Evolutionary conservation across 495 filamentous ascomycete species (phyloP).

Genomic region (Apodospora peruviana): DNA sequence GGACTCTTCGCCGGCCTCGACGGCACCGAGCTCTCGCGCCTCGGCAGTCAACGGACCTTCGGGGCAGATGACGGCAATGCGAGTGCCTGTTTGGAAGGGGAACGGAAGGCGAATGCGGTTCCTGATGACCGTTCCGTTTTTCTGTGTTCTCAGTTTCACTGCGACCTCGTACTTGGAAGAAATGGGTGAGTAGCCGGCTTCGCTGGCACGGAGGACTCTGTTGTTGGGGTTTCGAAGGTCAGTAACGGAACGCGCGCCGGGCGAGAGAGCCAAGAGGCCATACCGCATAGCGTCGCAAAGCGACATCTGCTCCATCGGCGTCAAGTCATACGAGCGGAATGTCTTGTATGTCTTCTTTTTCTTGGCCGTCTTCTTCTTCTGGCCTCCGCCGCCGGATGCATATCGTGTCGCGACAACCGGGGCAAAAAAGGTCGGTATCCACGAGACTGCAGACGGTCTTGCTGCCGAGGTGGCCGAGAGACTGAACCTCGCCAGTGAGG

Average conservation of each 20-base stretch:
- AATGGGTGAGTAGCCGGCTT: constrained; percentile 75
- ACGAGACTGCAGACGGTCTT: constrained; percentile 25
- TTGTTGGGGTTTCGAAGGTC: not conserved
- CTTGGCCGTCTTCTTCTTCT: constrained; percentile 43
- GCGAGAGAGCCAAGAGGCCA: constrained; percentile 8
- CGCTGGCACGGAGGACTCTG: constrained; percentile 84
- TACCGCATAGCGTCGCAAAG: constrained; percentile 94
- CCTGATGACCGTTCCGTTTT: constrained; percentile 79
- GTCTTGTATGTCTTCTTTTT: constrained; percentile 61
- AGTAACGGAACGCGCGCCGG: not conserved
- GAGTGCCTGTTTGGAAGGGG: constrained; percentile 76
- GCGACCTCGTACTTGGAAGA: constrained; percentile 81
- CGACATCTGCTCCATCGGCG: constrained; percentile 61
- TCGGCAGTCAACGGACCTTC: constrained; percentile 62
- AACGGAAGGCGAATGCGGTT: constrained; percentile 85
- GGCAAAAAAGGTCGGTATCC: constrained; percentile 38
- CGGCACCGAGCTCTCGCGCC: constrained; percentile 69
- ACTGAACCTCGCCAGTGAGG: constrained; percentile 56
- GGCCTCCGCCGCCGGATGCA: constrained; percentile 24
- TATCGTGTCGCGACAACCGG: constrained; percentile 33
- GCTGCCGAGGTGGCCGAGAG: constrained; percentile 26
- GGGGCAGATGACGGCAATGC: constrained; percentile 83
- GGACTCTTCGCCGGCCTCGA: constrained; percentile 75
- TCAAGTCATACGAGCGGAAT: constrained; percentile 51
- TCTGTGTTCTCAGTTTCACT: constrained; percentile 68